Percentiles rank a stretch among this genome's conserved stretches.
These are phyloP conservation scores for Astraeus odoratus DNA, from an alignment of 768 basidiomycete species.

Conservation along the genomic window DNA sequence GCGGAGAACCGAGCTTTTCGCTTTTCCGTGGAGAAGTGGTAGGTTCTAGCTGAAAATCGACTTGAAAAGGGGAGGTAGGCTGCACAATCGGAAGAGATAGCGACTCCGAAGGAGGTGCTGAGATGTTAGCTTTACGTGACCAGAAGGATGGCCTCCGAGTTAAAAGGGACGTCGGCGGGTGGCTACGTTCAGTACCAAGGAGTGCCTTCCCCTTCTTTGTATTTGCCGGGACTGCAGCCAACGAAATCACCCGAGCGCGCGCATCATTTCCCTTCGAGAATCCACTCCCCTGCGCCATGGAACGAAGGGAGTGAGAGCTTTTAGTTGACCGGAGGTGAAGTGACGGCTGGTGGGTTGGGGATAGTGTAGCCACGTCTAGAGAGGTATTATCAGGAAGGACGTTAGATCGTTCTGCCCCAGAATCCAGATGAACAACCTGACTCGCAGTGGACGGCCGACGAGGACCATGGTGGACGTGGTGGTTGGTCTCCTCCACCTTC, in stretches of 20 bases:
- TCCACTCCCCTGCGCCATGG: conserved; percentile 2
- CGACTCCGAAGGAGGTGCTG: conserved; percentile 24
- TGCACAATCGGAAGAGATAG: conserved; percentile 33
- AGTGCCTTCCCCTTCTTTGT: conserved; percentile 39
- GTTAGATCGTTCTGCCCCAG: conserved; percentile 48
- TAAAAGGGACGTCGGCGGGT: conserved; percentile 32
- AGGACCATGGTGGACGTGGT: not conserved
- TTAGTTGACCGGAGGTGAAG: conserved; percentile 39
- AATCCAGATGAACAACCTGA: conserved; percentile 10
- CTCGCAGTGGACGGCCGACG: conserved; percentile 11
- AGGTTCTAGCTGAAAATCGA: conserved; percentile 24
- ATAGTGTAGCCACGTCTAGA: conserved; percentile 39
- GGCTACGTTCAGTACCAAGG: conserved; percentile 16
- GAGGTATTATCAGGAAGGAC: conserved; percentile 54
- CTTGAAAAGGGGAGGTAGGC: conserved; percentile 37
- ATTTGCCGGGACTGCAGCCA: conserved; percentile 39
- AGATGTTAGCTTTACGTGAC: conserved; percentile 42
- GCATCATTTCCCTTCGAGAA: conserved; percentile 11
- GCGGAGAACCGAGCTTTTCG: conserved; percentile 15
- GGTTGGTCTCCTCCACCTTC: not conserved
- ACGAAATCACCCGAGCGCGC: conserved; percentile 50
- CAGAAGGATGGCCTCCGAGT: conserved; percentile 64
- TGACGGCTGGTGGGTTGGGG: conserved; percentile 13
- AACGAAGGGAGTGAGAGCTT: conserved; percentile 36
- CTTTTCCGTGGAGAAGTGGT: conserved; percentile 14